A percentile compares a stretch with the other conserved stretches of the same genome.
Conservation (phyloP, 371 early-diverging fungal species). For the Rhizopus arrhizus region DNA sequence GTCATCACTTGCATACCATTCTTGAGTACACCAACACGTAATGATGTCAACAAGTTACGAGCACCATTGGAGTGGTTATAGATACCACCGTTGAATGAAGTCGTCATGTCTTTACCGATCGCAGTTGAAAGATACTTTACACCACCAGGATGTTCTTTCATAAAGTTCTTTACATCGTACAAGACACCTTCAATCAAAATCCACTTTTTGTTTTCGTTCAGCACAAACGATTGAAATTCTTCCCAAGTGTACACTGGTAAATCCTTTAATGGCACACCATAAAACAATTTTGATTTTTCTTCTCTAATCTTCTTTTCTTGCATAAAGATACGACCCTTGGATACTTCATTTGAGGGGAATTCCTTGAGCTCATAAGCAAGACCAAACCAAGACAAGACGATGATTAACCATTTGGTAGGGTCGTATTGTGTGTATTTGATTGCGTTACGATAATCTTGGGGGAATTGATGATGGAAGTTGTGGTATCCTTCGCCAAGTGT, state of each 20-base stretch:
- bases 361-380: constrained; percentile 86
- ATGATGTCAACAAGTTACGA: constrained; percentile 72
- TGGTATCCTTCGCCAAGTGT: constrained; percentile 88
- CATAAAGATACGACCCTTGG: constrained; percentile 84
- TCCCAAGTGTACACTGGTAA: constrained; percentile 79
- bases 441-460: constrained; percentile 94
- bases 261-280: constrained; percentile 72
- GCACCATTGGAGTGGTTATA: constrained; percentile 87
- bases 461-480: constrained; percentile 95
- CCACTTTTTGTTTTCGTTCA: constrained; percentile 70
- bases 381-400: constrained; percentile 63
- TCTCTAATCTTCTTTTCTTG: constrained; percentile 75
- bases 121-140: constrained; percentile 71
- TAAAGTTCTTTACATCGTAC: constrained; percentile 88
- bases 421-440: constrained; percentile 90
- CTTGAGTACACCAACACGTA: constrained; percentile 73
- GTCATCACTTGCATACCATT: constrained; percentile 60
- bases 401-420: constrained; percentile 95
- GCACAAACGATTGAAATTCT: constrained; percentile 68
- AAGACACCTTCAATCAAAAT: constrained; percentile 86
- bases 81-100: constrained; percentile 86
- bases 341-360: constrained; percentile 89
- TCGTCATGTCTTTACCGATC: constrained; percentile 86
- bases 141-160: constrained; percentile 92
- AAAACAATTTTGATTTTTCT: constrained; percentile 65